Conservation (phyloP, 306 rosid species). For the Fagus sylvatica region DNA sequence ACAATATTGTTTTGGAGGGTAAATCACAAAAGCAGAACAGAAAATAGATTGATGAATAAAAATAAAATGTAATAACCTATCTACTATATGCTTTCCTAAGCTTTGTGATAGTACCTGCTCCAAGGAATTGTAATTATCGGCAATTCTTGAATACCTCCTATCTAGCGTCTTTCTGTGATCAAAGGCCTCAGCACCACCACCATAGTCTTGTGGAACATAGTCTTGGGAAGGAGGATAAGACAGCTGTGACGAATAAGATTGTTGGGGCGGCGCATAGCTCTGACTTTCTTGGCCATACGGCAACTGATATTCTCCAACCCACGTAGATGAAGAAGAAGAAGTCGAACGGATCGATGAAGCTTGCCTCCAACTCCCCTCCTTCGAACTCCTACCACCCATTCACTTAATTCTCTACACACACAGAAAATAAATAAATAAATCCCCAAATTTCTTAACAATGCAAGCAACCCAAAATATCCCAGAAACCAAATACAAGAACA, state of each 20-base stretch:
- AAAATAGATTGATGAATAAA: not conserved
- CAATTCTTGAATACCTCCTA: conserved; percentile 77
- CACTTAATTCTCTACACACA: conserved; percentile 38
- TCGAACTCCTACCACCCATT: conserved; percentile 80
- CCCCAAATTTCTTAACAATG: conserved; percentile 19
- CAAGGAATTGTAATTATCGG: conserved; percentile 69
- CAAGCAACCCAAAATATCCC: conserved; percentile 9
- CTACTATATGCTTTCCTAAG: not conserved
- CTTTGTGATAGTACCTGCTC: conserved; percentile 50
- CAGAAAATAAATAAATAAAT: not conserved
- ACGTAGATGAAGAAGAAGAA: conserved; percentile 22
- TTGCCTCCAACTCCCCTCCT: conserved; percentile 46
- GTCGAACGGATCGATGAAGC: conserved; percentile 45
- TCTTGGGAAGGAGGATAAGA: conserved; percentile 30
- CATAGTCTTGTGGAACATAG: conserved; percentile 10
- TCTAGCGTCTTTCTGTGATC: conserved; percentile 46
- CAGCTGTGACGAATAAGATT: conserved; percentile 40
- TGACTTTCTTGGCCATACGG: conserved; percentile 49
- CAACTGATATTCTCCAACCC: conserved; percentile 35
- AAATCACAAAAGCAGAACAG: not conserved
- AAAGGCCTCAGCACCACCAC: not conserved
- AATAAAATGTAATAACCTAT: not conserved
- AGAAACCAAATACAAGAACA: conserved; percentile 16
- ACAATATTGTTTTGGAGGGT: not conserved
- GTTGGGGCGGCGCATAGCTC: conserved; percentile 47